Percentiles rank a stretch among this genome's conserved stretches.
phyloP scores from a whole-genome alignment of 495 filamentous ascomycete species.

The Penicillium robsamsonii region DNA sequence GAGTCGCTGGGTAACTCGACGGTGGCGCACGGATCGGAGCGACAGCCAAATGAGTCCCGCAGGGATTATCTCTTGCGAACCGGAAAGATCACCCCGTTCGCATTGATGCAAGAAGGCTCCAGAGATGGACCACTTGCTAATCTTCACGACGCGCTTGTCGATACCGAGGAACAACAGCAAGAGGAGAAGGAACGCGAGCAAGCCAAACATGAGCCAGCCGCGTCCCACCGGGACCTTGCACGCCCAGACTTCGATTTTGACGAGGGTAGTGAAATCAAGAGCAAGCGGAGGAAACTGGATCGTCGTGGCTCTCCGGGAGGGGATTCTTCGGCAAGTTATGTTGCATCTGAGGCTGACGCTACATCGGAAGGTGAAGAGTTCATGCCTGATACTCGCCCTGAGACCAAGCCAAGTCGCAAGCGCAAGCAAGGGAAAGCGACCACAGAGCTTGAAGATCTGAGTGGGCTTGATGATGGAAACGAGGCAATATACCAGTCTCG shows the following conservation, averaged over 20 bases:
- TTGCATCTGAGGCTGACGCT: slow-evolving; percentile 31
- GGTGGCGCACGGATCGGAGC: slow-evolving; percentile 48
- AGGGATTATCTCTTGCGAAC: slow-evolving; percentile 91
- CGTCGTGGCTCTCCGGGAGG: slow-evolving; percentile 39
- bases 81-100: slow-evolving; percentile 95
- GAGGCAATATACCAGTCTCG: slow-evolving; percentile 79
- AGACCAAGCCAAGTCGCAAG: slow-evolving; percentile 32
- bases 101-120: slow-evolving; percentile 58
- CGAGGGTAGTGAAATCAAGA: slow-evolving; percentile 21
- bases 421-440: slow-evolving; percentile 41
- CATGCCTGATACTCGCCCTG: slow-evolving; percentile 33
- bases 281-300: slow-evolving; percentile 44
- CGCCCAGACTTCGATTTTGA: slow-evolving; percentile 74
- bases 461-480: slow-evolving; percentile 85
- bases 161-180: slow-evolving; percentile 67
- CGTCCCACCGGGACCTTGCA: slow-evolving; percentile 78
- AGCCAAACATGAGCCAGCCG: slow-evolving; percentile 40
- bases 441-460: slow-evolving; percentile 63
- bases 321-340: slow-evolving; percentile 41
- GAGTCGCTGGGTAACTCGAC: slow-evolving; percentile 44
- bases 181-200: slow-evolving; percentile 55
- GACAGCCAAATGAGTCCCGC: slow-evolving; percentile 73
- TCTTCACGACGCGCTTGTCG: slow-evolving; percentile 68
- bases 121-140: slow-evolving; percentile 56
- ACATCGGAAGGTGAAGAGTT: slow-evolving; percentile 39